Evolutionary conservation across 331 rosid genomes (phyloP).

Genomic region (Prunus yedoensis): DNA sequence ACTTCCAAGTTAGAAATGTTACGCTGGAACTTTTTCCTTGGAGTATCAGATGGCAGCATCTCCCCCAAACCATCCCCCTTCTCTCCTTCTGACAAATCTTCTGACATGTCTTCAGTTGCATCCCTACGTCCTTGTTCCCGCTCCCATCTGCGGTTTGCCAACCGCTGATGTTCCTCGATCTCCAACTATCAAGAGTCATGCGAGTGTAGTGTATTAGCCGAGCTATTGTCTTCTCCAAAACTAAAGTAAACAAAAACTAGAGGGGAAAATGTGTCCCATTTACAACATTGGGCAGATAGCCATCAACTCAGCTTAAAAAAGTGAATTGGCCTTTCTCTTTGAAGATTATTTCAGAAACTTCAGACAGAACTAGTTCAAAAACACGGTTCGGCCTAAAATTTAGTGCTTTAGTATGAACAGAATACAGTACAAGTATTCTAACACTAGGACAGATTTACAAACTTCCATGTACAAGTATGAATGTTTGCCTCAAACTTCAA

Average conservation of each 20-base stretch:
- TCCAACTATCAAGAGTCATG: constrained; percentile 57
- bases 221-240: neutral
- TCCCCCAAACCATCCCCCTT: constrained; percentile 66
- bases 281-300: neutral
- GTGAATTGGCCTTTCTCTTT: neutral
- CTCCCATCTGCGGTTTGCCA: constrained; percentile 64
- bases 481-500: neutral
- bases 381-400: neutral
- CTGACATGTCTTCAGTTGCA: constrained; percentile 83
- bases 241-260: neutral
- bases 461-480: too few relatives aligned
- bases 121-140: constrained; percentile 82
- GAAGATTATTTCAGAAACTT: neutral
- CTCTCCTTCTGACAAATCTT: constrained; percentile 89
- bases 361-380: neutral
- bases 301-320: neutral
- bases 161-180: constrained; percentile 70
- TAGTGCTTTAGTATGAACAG: neutral
- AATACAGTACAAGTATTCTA: neutral
- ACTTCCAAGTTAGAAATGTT: constrained; percentile 64
- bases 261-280: neutral
- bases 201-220: constrained; percentile 16
- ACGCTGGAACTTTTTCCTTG: constrained; percentile 45
- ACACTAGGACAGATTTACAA: too few relatives aligned
- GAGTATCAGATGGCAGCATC: constrained; percentile 47